Base-by-base conservation (phyloP, 2,329 filamentous ascomycete species). In the Phialemonium atrogriseum region DNA sequence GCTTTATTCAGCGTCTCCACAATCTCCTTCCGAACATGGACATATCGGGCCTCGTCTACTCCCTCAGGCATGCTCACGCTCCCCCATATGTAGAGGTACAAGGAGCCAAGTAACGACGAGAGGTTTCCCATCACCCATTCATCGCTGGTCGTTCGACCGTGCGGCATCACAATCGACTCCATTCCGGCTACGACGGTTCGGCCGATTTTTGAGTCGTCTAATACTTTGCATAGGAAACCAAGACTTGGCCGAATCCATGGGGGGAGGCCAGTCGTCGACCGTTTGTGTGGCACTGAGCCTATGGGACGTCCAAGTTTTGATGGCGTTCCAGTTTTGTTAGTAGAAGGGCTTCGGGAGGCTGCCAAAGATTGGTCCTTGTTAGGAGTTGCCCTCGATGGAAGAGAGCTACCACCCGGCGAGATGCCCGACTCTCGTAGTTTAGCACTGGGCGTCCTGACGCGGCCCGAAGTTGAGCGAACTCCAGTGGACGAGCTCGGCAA, bases 121-220 rank as follows among this genome's bases (percentile, higher is more conserved):
- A 70, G 40, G 34, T 77, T 61, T 24, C 55, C 51, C 27, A 61
- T 48, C 6, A 67, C 50, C 70, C 68, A 69, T 34, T 61, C 56
- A 40, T 76, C 62, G 35, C 64, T 51, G 31, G 62, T 62, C 22
- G 52, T 55, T 16, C 47, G 51, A n/a, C 66, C 65, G 10, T 54
- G 52, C 0, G 64, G 62, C 2, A 54, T 50, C 9, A 65, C 45
- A 29, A 74, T 67, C 12, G 62, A 58, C 62, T 81, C 80, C 31
- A 87, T 68, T 1, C 84, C 86, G 0, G 84, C 80, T 29, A 84
- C 73, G 1, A 93, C 70, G 33, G 86, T 83, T 1, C 82, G 81
- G 1, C 74, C 75, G 4, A 87, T 68, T 4, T 63, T 66, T 6
- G 71, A 66, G 1, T 77, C 73, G 1, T 67, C 64, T 8, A 85